A percentile compares a stretch with the other conserved stretches of the same genome.
Evolutionary conservation across 1,284 basidiomycete species (phyloP).

Genomic region (Mrakiaceae sp.): DNA sequence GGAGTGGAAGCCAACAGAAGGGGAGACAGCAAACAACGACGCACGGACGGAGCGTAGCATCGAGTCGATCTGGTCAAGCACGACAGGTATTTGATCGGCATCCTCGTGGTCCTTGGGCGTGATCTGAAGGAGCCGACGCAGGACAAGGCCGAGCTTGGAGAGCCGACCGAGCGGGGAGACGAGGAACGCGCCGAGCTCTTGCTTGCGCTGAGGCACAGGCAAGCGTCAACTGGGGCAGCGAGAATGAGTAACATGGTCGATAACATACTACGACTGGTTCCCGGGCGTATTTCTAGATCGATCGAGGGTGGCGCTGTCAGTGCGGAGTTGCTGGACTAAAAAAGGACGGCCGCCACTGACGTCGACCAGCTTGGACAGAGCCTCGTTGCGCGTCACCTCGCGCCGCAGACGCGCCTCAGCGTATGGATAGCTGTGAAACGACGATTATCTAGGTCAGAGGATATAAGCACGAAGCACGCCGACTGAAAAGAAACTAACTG

Average conservation of each 20-base stretch:
- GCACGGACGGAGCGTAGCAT: constrained; percentile 12
- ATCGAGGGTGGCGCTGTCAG: no score
- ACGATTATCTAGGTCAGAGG: not conserved
- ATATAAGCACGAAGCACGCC: not conserved
- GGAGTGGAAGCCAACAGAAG: no score
- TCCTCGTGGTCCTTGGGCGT: constrained; percentile 13
- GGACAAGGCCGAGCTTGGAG: constrained; percentile 12
- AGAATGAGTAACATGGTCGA: not conserved
- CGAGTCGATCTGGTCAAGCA: constrained; percentile 14
- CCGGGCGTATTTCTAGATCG: not conserved
- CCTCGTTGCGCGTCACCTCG: constrained; percentile 3
- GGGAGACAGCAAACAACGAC: not conserved
- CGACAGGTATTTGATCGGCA: constrained; percentile 5
- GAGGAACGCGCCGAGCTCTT: constrained; percentile 14
- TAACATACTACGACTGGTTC: not conserved
- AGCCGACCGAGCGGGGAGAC: constrained; percentile 15
- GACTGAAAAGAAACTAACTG: constrained; percentile 2
- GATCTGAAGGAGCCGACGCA: constrained; percentile 7
- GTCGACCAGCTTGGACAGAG: constrained; percentile 1
- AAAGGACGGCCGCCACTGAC: not conserved
- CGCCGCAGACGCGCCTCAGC: constrained; percentile 14
- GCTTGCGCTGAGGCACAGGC: constrained; percentile 3
- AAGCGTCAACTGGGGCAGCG: not conserved
- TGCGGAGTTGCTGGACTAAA: no score
- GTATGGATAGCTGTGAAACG: constrained; percentile 10